These are phyloP conservation scores for Ophiocordyceps australis DNA, from an alignment of 2,329 filamentous ascomycete species.

Conservation along the genomic window DNA sequence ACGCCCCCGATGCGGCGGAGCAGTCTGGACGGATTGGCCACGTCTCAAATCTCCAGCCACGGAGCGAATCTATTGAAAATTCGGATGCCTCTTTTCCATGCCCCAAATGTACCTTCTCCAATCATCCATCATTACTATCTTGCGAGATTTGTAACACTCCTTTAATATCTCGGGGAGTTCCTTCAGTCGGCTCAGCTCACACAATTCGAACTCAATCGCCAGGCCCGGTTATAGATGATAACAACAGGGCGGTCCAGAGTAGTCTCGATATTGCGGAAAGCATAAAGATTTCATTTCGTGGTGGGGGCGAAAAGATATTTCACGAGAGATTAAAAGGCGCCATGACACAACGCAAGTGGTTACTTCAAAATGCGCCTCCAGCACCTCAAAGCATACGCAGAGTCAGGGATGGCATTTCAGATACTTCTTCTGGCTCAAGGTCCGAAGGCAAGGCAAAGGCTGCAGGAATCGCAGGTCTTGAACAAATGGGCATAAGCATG, in stretches of 20 bases:
- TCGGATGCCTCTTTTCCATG: constrained; percentile 39
- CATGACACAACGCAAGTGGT: constrained; percentile 87
- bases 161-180: constrained; percentile 36
- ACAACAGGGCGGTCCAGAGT: constrained; percentile 9
- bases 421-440: constrained; percentile 7
- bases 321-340: constrained; percentile 75
- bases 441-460: constrained; percentile 30
- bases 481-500: constrained; percentile 67
- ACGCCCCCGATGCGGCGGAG: too few species aligned
- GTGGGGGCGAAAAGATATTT: constrained; percentile 78
- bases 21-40: too few species aligned
- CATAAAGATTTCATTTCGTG: constrained; percentile 83
- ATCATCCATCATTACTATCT: constrained; percentile 67
- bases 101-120: constrained; percentile 82
- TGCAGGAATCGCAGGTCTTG: constrained; percentile 81
- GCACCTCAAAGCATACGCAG: constrained; percentile 44
- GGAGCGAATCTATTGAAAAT: too few species aligned
- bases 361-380: constrained; percentile 76
- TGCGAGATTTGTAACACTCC: constrained; percentile 87
- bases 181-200: constrained; percentile 16
- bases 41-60: too few species aligned
- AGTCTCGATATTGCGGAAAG: constrained; percentile 45
- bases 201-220: constrained; percentile 51
- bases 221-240: constrained; percentile 42
- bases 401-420: constrained; percentile 16